Evolutionary conservation across 805 yeast species (phyloP).

Genomic region (Vanderwaltozyma yarrowii): DNA sequence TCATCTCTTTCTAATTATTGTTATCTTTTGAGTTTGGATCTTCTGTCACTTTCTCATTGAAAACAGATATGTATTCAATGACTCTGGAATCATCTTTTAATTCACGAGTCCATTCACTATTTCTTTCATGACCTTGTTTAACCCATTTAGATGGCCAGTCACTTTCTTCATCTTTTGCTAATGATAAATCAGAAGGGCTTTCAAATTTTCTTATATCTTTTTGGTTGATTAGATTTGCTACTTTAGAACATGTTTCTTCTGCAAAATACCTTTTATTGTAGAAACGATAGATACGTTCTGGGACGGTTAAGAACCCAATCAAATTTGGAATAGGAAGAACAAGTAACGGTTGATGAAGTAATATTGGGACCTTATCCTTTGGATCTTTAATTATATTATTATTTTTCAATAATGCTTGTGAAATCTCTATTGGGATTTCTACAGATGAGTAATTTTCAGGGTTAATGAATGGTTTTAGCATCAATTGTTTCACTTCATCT

Average conservation of each 20-base stretch:
- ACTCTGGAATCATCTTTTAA: slow-evolving; percentile 63
- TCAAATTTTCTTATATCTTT: slow-evolving; percentile 42
- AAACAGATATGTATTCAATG: background rate
- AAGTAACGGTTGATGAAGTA: slow-evolving; percentile 68
- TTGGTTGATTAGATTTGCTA: slow-evolving; percentile 43
- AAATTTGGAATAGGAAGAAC: slow-evolving; percentile 70
- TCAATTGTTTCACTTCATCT: slow-evolving; percentile 21
- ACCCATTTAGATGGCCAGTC: slow-evolving; percentile 91
- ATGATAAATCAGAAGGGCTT: slow-evolving; percentile 29
- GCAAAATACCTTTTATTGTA: slow-evolving; percentile 67
- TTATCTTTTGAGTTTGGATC: too few relatives aligned
- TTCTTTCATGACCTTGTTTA: slow-evolving; percentile 55
- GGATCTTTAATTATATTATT: slow-evolving; percentile 22
- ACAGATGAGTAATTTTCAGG: slow-evolving; percentile 49
- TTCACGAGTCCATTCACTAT: slow-evolving; percentile 84
- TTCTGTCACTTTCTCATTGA: too few relatives aligned
- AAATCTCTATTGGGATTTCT: slow-evolving; percentile 47
- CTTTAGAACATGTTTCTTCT: slow-evolving; percentile 51
- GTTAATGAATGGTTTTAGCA: slow-evolving; percentile 49
- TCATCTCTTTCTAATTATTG: too few relatives aligned
- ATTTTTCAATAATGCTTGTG: slow-evolving; percentile 5
- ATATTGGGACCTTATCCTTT: slow-evolving; percentile 36
- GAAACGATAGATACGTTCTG: slow-evolving; percentile 65
- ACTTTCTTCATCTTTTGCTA: slow-evolving; percentile 40
- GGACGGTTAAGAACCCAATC: slow-evolving; percentile 69